These are phyloP conservation scores for Nephelium lappaceum DNA, from an alignment of 345 rosid genomes.

Conservation along the genomic window DNA sequence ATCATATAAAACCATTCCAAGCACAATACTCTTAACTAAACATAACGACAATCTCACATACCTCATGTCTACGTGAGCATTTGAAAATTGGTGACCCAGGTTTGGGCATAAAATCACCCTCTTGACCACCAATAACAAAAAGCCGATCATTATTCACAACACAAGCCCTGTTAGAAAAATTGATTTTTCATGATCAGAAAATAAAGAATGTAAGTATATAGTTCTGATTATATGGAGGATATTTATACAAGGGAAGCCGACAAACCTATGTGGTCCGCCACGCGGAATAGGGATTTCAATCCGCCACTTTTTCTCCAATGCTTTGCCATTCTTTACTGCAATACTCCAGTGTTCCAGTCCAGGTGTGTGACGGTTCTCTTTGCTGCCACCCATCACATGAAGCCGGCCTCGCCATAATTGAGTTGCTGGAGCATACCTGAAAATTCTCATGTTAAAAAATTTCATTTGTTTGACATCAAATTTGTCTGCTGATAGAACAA, in stretches of 20 bases:
- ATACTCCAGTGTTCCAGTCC: conserved; percentile 86
- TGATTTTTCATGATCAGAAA: background rate
- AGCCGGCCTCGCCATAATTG: conserved; percentile 94
- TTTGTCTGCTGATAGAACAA: background rate
- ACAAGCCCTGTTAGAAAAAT: conserved; percentile 53
- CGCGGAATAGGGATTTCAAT: conserved; percentile 73
- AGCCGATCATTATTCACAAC: conserved; percentile 52
- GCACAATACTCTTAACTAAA: background rate
- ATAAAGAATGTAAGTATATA: background rate
- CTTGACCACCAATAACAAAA: conserved; percentile 81
- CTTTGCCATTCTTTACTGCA: conserved; percentile 74
- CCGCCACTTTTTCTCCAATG: conserved; percentile 64
- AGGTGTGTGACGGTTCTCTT: conserved; percentile 78
- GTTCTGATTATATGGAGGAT: background rate
- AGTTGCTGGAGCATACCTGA: conserved; percentile 91
- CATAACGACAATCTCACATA: conserved; percentile 13
- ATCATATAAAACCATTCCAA: background rate
- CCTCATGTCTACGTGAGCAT: conserved; percentile 87
- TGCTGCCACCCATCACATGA: conserved; percentile 92
- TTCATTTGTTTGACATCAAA: conserved; percentile 5
- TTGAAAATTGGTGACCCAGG: conserved; percentile 86
- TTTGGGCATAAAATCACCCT: conserved; percentile 91
- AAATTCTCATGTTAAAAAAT: conserved; percentile 12
- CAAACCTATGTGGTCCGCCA: conserved; percentile 92
- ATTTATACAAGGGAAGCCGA: background rate